These are phyloP conservation scores for Nicotiana tabacum DNA, from an alignment of 257 asterid species.

Conservation along the genomic window DNA sequence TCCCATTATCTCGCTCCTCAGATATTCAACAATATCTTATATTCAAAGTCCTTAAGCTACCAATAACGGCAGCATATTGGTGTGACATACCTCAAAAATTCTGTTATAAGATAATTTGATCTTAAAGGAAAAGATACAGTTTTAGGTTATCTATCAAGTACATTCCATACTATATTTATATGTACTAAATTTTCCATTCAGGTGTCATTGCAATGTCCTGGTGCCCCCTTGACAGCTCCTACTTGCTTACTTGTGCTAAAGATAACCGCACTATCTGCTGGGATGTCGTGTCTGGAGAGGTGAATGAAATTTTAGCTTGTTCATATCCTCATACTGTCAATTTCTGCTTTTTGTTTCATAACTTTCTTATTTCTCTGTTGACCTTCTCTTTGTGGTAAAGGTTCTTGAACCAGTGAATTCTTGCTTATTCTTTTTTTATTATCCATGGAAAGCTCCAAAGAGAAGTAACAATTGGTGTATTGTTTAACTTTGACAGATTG, in stretches of 20 bases:
- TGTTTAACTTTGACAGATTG: slow-evolving; percentile 48
- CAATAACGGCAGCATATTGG: background rate
- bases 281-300: slow-evolving; percentile 90
- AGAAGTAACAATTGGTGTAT: background rate
- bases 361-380: background rate
- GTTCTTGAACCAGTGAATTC: background rate
- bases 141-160: background rate
- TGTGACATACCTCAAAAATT: background rate
- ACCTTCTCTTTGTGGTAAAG: background rate
- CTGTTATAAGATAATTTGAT: background rate
- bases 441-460: background rate
- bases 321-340: background rate
- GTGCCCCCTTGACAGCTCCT: slow-evolving; percentile 94
- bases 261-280: slow-evolving; percentile 99
- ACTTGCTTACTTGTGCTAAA: slow-evolving; percentile 94
- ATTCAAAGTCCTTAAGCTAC: background rate
- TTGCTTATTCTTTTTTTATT: background rate
- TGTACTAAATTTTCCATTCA: slow-evolving; percentile 13
- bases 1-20: background rate
- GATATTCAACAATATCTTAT: background rate
- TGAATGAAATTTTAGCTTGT: slow-evolving; percentile 13
- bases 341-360: background rate
- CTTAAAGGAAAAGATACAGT: background rate
- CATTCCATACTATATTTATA: background rate
- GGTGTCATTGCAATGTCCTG: slow-evolving; percentile 99